These are phyloP conservation scores for Fusarium fracticaudum DNA, from an alignment of 2,329 filamentous ascomycete genomes.

Conservation along the genomic window DNA sequence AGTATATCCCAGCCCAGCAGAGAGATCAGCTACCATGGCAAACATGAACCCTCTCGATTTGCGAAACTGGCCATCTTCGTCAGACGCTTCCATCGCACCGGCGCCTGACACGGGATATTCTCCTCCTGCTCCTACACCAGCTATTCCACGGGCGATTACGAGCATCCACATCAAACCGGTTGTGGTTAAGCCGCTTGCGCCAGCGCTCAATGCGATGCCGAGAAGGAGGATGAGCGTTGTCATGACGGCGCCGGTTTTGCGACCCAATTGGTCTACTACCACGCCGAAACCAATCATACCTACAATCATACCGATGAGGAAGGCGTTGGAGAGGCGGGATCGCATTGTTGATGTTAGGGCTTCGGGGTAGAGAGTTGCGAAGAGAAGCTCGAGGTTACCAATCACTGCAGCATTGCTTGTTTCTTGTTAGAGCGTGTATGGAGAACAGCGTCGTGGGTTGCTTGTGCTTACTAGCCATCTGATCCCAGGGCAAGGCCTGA, in stretches of 20 bases:
- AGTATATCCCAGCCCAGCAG: not conserved
- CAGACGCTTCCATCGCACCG: not conserved
- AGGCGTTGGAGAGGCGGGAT: not conserved
- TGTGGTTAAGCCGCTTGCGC: not conserved
- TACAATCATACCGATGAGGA: not conserved
- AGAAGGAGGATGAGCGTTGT: not conserved
- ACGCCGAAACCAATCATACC: conserved; percentile 1
- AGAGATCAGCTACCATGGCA: conserved; percentile 8
- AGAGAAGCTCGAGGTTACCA: not conserved
- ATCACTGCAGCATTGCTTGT: not conserved
- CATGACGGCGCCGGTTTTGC: conserved; percentile 7
- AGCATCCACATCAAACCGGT: conserved; percentile 6
- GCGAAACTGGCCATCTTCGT: conserved; percentile 7
- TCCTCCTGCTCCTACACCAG: not conserved
- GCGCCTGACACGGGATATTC: conserved; percentile 9
- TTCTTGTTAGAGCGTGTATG: not conserved
- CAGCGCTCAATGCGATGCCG: not conserved
- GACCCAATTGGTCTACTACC: conserved; percentile 1
- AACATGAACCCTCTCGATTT: conserved; percentile 8
- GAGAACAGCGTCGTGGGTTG: accelerated
- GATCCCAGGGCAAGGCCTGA: not conserved
- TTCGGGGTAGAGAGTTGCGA: not conserved
- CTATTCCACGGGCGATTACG: conserved; percentile 2
- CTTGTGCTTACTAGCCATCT: conserved; percentile 4
- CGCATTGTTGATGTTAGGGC: not conserved